Evolutionary conservation across 495 filamentous ascomycete genomes (phyloP).

Genomic region (Annulohypoxylon maeteangense): DNA sequence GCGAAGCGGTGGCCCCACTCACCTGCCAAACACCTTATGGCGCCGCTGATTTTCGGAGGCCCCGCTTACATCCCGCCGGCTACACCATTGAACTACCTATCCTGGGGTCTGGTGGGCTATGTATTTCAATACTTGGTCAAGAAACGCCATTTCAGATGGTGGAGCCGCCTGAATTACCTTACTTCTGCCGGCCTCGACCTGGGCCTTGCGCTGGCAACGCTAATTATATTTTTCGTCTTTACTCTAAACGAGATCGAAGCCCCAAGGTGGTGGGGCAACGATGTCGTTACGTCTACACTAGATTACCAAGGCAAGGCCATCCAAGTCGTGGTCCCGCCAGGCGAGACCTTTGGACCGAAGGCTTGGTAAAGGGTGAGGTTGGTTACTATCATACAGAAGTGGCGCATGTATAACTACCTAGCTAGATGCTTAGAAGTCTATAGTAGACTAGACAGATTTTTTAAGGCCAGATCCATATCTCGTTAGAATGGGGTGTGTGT

Average conservation of each 20-base stretch:
- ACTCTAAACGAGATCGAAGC: constrained; percentile 59
- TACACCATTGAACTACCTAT: constrained; percentile 74
- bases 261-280: constrained; percentile 67
- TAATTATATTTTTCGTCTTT: constrained; percentile 71
- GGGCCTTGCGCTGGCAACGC: constrained; percentile 69
- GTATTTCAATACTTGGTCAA: constrained; percentile 72
- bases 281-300: constrained; percentile 59
- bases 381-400: background rate
- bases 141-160: constrained; percentile 70
- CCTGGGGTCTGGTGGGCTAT: constrained; percentile 73
- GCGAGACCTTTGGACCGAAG: constrained; percentile 69
- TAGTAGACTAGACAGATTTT: background rate
- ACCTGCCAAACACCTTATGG: constrained; percentile 65
- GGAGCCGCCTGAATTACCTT: constrained; percentile 73
- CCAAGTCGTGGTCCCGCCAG: constrained; percentile 57
- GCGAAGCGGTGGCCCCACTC: constrained; percentile 65
- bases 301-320: constrained; percentile 65
- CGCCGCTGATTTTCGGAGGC: constrained; percentile 76
- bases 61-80: constrained; percentile 72
- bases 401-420: background rate
- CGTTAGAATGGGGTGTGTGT: background rate
- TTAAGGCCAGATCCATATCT: background rate
- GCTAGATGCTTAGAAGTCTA: background rate
- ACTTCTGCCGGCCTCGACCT: constrained; percentile 70
- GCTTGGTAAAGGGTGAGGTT: constrained; percentile 48